Evolutionary conservation across 495 filamentous ascomycete genomes (phyloP).

Genomic region (Clavariopsis aquatica): DNA sequence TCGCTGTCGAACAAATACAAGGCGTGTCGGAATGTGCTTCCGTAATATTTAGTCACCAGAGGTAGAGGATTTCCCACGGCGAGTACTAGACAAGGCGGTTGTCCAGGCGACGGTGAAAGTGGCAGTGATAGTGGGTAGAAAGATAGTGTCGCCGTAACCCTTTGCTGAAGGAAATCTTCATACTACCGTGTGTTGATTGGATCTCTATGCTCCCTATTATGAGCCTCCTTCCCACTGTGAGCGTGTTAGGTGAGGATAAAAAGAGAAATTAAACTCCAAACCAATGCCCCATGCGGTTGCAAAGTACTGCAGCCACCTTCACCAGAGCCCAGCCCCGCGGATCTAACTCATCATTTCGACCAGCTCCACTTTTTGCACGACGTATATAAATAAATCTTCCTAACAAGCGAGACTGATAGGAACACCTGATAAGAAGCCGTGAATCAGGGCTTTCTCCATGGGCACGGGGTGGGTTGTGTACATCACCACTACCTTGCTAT

Average conservation of each 20-base stretch:
- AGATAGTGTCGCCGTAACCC: neutral
- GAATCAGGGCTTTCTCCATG: neutral
- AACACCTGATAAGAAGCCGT: neutral
- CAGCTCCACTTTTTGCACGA: too few relatives aligned
- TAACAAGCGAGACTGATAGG: neutral
- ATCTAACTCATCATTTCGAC: too few relatives aligned
- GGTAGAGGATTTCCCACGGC: too few relatives aligned
- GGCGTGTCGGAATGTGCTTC: too few relatives aligned
- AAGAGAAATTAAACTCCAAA: neutral
- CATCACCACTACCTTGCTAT: neutral
- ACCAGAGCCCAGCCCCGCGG: too few relatives aligned
- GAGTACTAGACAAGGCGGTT: too few relatives aligned
- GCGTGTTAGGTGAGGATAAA: too few relatives aligned
- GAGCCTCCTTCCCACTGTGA: too few relatives aligned
- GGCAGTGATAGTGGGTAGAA: neutral
- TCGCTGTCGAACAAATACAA: too few relatives aligned
- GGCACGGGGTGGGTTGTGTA: neutral
- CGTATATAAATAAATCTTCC: too few relatives aligned
- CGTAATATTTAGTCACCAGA: too few relatives aligned
- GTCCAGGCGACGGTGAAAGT: neutral
- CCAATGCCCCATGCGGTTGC: neutral
- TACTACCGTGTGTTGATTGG: neutral
- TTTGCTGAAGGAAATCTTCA: neutral
- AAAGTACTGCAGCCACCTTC: neutral
- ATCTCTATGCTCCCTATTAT: too few relatives aligned